These are phyloP conservation scores for Colletotrichum spinosum DNA, from an alignment of 2,329 filamentous ascomycete genomes.

Conservation along the genomic window DNA sequence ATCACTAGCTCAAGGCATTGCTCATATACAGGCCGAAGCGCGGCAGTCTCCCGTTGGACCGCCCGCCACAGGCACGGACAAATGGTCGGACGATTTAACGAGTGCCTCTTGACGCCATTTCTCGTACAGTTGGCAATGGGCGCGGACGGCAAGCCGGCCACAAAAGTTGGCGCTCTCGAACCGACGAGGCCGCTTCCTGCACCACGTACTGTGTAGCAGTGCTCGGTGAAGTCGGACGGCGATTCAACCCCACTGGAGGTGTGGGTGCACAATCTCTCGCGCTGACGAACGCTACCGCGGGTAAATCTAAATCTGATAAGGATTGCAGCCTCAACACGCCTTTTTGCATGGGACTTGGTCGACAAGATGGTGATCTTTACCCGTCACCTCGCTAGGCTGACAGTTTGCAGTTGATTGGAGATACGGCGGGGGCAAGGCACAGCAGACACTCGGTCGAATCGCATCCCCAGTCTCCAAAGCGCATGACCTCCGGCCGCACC, in stretches of 20 bases:
- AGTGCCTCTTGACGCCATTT: slow-evolving; percentile 21
- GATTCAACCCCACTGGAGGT: slow-evolving; percentile 8
- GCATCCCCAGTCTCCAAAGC: slow-evolving; percentile 18
- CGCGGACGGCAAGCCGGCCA: slow-evolving; percentile 14
- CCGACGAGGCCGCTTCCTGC: background rate
- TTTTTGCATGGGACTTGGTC: background rate
- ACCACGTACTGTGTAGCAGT: no score
- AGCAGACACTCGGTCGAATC: slow-evolving; percentile 26
- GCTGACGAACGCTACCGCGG: background rate
- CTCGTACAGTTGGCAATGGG: background rate
- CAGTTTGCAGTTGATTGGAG: slow-evolving; percentile 28
- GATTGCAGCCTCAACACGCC: slow-evolving; percentile 13
- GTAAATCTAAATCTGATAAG: slow-evolving; percentile 8
- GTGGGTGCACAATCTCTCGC: slow-evolving; percentile 2
- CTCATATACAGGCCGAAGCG: slow-evolving; percentile 21
- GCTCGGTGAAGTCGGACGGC: no score
- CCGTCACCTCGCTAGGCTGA: slow-evolving; percentile 23
- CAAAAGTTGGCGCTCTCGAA: background rate
- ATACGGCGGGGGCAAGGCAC: slow-evolving; percentile 14
- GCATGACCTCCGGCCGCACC: slow-evolving; percentile 23
- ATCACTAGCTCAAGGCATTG: slow-evolving; percentile 3
- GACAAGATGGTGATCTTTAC: slow-evolving; percentile 25
- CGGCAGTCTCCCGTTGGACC: slow-evolving; percentile 30
- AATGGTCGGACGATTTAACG: slow-evolving; percentile 28
- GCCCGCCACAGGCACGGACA: slow-evolving; percentile 18